These are phyloP conservation scores for Aspergillus cristatus DNA, from an alignment of 495 filamentous ascomycete species.

Conservation along the genomic window DNA sequence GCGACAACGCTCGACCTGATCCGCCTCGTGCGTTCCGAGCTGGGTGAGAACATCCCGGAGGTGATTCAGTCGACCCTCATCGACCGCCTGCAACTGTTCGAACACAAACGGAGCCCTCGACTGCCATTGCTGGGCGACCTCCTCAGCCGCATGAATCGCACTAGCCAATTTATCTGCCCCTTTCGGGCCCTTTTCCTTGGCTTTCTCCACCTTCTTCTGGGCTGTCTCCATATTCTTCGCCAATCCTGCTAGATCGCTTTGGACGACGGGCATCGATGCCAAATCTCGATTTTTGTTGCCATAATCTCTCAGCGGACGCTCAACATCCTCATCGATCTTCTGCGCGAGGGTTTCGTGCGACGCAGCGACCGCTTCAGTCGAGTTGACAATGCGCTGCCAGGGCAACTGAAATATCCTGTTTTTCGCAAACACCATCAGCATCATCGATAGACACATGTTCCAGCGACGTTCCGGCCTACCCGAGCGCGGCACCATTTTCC, in stretches of 20 bases:
- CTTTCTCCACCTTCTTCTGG: slow-evolving; percentile 81
- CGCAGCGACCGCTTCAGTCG: slow-evolving; percentile 68
- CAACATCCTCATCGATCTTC: slow-evolving; percentile 86
- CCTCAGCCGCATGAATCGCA: slow-evolving; percentile 65
- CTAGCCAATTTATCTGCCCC: slow-evolving; percentile 71
- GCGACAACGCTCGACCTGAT: slow-evolving; percentile 72
- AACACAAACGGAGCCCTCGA: slow-evolving; percentile 94
- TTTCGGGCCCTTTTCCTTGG: slow-evolving; percentile 69
- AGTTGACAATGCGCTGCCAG: slow-evolving; percentile 83
- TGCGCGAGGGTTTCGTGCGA: slow-evolving; percentile 77
- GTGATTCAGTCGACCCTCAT: slow-evolving; percentile 84
- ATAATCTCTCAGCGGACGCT: slow-evolving; percentile 71
- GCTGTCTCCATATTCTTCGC: slow-evolving; percentile 79
- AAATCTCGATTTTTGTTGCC: slow-evolving; percentile 67
- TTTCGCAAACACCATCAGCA: not conserved
- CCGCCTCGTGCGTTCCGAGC: slow-evolving; percentile 84
- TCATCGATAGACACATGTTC: not conserved
- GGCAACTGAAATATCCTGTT: slow-evolving; percentile 78
- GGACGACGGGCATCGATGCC: slow-evolving; percentile 73
- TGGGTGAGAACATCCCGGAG: slow-evolving; percentile 89
- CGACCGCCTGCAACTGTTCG: slow-evolving; percentile 84
- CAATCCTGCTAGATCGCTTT: slow-evolving; percentile 67
- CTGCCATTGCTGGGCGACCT: slow-evolving; percentile 78
- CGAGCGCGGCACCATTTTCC: slow-evolving; percentile 68
- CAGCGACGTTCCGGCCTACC: slow-evolving; percentile 46